phyloP scores from a whole-genome alignment of 2,329 filamentous ascomycete species.

The Fusarium sp. region DNA sequence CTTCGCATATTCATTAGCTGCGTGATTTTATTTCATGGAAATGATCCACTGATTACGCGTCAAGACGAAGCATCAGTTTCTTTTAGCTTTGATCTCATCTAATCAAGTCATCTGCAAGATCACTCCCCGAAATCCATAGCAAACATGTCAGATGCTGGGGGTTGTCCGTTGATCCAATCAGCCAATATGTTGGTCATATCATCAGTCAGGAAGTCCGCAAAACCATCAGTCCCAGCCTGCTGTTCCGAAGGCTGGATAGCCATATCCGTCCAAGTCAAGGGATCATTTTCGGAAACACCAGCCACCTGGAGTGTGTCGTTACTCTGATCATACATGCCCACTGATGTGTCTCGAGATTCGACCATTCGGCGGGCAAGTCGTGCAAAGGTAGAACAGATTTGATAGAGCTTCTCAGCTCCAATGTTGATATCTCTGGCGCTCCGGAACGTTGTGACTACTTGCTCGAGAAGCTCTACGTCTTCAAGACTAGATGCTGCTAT shows the following conservation, averaged over 20 bases:
- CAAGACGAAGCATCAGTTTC: background rate
- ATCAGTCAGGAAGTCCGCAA: constrained; percentile 10
- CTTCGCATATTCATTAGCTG: background rate
- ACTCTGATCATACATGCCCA: constrained; percentile 27
- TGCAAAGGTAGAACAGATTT: constrained; percentile 26
- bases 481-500: constrained; percentile 16
- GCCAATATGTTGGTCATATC: constrained; percentile 31
- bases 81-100: background rate
- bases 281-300: constrained; percentile 12
- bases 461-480: constrained; percentile 11
- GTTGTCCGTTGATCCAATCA: constrained; percentile 29
- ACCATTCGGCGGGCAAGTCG: constrained; percentile 25
- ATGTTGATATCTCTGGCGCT: constrained; percentile 12
- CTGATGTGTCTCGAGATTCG: constrained; percentile 23
- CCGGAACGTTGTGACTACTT: constrained; percentile 25
- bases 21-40: background rate
- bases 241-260: background rate
- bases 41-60: background rate
- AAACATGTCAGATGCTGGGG: constrained; percentile 25
- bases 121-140: constrained; percentile 21
- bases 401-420: constrained; percentile 25
- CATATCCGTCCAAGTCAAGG: constrained; percentile 3
- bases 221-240: background rate
- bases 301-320: constrained; percentile 24
- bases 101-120: background rate